Evolutionary conservation across 805 yeast genomes (phyloP).

Genomic region (Yarrowia keelungensis): DNA sequence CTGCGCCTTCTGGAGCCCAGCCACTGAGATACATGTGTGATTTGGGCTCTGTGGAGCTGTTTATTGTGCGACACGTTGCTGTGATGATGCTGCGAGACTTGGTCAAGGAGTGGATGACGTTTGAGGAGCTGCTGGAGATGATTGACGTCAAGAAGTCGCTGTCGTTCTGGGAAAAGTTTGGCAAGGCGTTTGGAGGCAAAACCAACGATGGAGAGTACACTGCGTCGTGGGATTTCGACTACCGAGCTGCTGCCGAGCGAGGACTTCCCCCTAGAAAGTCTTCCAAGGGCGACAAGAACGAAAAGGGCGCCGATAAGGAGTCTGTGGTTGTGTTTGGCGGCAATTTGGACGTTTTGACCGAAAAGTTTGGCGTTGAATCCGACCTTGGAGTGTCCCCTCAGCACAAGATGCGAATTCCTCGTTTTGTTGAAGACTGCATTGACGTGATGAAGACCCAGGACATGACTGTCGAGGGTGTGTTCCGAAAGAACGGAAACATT

Average conservation of each 20-base stretch:
- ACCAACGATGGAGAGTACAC: slow-evolving; percentile 40
- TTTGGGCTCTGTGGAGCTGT: slow-evolving; percentile 62
- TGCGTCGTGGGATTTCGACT: slow-evolving; percentile 36
- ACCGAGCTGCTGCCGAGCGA: slow-evolving; percentile 23
- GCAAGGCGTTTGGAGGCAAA: slow-evolving; percentile 51
- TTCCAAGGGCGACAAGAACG: slow-evolving; percentile 42
- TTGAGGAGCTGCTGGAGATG: slow-evolving; percentile 54
- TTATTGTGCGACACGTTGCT: slow-evolving; percentile 63
- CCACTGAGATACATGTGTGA: slow-evolving; percentile 46
- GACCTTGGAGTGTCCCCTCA: slow-evolving; percentile 85
- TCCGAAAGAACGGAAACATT: slow-evolving; percentile 95
- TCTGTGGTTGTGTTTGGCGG: slow-evolving; percentile 71
- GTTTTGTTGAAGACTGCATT: slow-evolving; percentile 84
- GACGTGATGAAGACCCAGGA: slow-evolving; percentile 86
- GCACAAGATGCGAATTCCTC: slow-evolving; percentile 76
- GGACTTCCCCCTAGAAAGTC: slow-evolving; percentile 5
- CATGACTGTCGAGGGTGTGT: slow-evolving; percentile 93
- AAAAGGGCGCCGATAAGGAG: slow-evolving; percentile 40
- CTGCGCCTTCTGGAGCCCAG: slow-evolving; percentile 9
- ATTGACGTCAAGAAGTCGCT: slow-evolving; percentile 50
- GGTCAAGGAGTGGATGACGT: slow-evolving; percentile 48
- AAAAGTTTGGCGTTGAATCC: slow-evolving; percentile 79
- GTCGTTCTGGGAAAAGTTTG: slow-evolving; percentile 57
- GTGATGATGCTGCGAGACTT: slow-evolving; percentile 56
- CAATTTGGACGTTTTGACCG: slow-evolving; percentile 71